phyloP scores from a whole-genome alignment of 1,139 yeast genomes.

The Lizanozyma gosingica region DNA sequence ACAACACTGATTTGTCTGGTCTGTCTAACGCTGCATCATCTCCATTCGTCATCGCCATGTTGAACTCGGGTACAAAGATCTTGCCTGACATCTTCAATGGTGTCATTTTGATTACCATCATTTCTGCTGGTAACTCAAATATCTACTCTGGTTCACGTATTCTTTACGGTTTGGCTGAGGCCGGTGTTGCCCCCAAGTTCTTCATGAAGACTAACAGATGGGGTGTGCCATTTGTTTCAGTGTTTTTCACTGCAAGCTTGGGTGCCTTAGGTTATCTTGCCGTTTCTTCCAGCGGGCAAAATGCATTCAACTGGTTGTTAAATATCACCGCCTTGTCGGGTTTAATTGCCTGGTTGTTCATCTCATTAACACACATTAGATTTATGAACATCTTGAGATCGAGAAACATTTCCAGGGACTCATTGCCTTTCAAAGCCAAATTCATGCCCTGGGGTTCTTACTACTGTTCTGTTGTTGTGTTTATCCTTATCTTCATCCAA shows the following conservation, averaged over 20 bases:
- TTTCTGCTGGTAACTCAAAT: slow-evolving; percentile 79
- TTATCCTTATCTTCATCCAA: slow-evolving; percentile 55
- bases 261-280: slow-evolving; percentile 68
- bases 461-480: slow-evolving; percentile 43
- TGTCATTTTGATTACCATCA: slow-evolving; percentile 56
- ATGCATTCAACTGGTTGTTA: slow-evolving; percentile 77
- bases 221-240: slow-evolving; percentile 65
- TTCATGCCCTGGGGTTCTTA: slow-evolving; percentile 59
- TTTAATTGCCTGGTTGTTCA: slow-evolving; percentile 65
- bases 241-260: slow-evolving; percentile 46
- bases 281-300: slow-evolving; percentile 48
- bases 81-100: slow-evolving; percentile 71
- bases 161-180: slow-evolving; percentile 54
- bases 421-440: slow-evolving; percentile 61
- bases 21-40: slow-evolving; percentile 33
- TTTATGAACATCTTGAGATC: slow-evolving; percentile 53
- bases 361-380: slow-evolving; percentile 55
- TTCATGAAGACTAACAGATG: slow-evolving; percentile 43
- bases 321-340: slow-evolving; percentile 77
- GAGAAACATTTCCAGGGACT: slow-evolving; percentile 49
- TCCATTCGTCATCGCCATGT: slow-evolving; percentile 49
- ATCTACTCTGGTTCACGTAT: slow-evolving; percentile 72
- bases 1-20: slow-evolving; percentile 8
- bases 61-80: slow-evolving; percentile 61
- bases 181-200: slow-evolving; percentile 51